Conservation (phyloP, 108 stramenopile genomes). For the Cyclotella baltica region DNA sequence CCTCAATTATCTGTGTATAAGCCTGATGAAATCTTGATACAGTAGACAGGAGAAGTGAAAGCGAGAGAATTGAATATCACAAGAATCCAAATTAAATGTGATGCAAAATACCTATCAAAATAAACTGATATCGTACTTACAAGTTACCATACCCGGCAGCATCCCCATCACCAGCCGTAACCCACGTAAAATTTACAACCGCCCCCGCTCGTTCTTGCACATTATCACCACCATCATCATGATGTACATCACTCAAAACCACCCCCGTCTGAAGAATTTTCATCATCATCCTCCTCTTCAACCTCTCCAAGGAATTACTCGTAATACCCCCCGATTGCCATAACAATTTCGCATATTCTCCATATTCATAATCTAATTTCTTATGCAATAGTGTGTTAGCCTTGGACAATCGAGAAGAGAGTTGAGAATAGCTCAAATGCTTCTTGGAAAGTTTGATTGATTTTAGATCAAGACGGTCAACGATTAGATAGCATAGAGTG, state of each 20-base stretch:
- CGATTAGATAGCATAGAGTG: not conserved
- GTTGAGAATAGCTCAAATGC: not conserved
- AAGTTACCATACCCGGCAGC: slow-evolving; percentile 35
- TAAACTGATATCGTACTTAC: not conserved
- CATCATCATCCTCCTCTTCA: slow-evolving; percentile 13
- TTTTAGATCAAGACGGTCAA: slow-evolving; percentile 12
- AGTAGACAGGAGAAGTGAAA: not conserved
- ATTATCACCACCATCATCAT: too few relatives aligned
- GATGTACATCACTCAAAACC: slow-evolving; percentile 6
- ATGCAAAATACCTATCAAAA: too few relatives aligned
- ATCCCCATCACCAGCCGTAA: slow-evolving; percentile 24
- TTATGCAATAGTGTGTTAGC: not conserved
- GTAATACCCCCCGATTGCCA: not conserved
- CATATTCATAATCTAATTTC: slow-evolving; percentile 10
- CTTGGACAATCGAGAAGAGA: not conserved
- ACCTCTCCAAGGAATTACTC: slow-evolving; percentile 9
- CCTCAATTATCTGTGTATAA: slow-evolving; percentile 25
- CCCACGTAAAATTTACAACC: slow-evolving; percentile 12
- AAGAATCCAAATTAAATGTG: not conserved
- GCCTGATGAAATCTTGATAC: slow-evolving; percentile 20
- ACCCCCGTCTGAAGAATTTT: slow-evolving; percentile 17
- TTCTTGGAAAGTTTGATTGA: not conserved
- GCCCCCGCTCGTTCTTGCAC: not conserved
- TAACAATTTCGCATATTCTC: not conserved
- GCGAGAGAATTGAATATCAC: not conserved